Conservation (phyloP, 257 asterid species). For the Penstemon eatonii region DNA sequence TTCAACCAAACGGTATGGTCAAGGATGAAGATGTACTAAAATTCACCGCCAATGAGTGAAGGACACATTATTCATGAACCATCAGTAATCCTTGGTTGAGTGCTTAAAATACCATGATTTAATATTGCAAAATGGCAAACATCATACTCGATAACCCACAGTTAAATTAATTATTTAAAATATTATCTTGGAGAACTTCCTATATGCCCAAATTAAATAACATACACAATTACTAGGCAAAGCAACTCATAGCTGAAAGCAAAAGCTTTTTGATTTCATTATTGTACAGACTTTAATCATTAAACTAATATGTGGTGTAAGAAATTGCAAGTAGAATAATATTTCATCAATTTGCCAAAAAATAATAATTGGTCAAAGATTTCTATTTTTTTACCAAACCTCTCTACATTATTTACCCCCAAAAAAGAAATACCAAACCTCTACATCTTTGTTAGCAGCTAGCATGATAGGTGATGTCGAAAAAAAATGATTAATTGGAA, state of each 20-base stretch:
- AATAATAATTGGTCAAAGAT: background rate
- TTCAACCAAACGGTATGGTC: too few species aligned
- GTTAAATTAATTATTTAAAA: conserved; percentile 9
- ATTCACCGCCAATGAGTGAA: too few species aligned
- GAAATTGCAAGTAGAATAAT: background rate
- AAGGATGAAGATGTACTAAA: too few species aligned
- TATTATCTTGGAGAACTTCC: conserved; percentile 32
- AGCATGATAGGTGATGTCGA: too few species aligned
- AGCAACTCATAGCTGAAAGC: conserved; percentile 24
- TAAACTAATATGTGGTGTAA: background rate
- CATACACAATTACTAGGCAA: conserved; percentile 38
- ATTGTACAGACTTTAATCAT: background rate
- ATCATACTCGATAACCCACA: conserved; percentile 12
- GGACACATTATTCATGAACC: too few species aligned
- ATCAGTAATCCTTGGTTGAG: background rate
- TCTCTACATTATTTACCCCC: too few species aligned
- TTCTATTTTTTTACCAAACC: background rate
- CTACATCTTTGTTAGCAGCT: too few species aligned
- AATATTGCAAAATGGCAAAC: conserved; percentile 21
- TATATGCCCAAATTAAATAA: conserved; percentile 21
- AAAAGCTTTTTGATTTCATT: background rate
- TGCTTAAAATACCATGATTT: conserved; percentile 16
- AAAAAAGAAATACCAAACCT: too few species aligned
- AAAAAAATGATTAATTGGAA: too few species aligned
- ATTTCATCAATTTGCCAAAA: background rate